Conservation (phyloP, 345 rosid species). For the Excoecaria cochinchinensis region DNA sequence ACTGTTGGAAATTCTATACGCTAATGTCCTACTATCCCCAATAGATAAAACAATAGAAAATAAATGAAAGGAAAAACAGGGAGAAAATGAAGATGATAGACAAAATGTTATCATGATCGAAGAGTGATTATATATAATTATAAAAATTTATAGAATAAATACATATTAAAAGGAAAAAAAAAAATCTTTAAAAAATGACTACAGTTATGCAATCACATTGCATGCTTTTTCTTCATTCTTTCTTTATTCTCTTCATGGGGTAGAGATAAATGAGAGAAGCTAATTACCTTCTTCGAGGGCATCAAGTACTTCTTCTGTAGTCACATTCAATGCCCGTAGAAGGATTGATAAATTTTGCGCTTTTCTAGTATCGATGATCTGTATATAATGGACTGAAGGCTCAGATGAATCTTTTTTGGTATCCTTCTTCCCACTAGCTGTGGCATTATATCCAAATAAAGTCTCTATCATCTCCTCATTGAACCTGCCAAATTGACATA, state of each 20-base stretch:
- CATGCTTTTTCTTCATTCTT: not conserved
- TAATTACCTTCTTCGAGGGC: constrained; percentile 29
- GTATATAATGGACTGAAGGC: constrained; percentile 19
- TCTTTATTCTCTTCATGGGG: not conserved
- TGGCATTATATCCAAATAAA: constrained; percentile 25
- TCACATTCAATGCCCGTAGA: constrained; percentile 32
- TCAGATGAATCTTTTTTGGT: constrained; percentile 20
- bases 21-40: too few species aligned
- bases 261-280: not conserved
- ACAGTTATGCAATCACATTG: not conserved
- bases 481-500: constrained; percentile 20
- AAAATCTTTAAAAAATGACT: not conserved
- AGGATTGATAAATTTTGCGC: constrained; percentile 34
- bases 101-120: not conserved
- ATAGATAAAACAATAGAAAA: not conserved
- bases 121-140: not conserved
- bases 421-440: constrained; percentile 9
- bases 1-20: too few species aligned
- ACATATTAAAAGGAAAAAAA: not conserved
- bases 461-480: constrained; percentile 36
- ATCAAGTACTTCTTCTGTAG: constrained; percentile 28
- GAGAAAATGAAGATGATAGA: too few species aligned
- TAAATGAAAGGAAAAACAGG: not conserved
- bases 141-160: not conserved
- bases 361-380: constrained; percentile 28